These are phyloP conservation scores for Torulaspora microellipsoides DNA, from an alignment of 805 yeast species.

Conservation along the genomic window DNA sequence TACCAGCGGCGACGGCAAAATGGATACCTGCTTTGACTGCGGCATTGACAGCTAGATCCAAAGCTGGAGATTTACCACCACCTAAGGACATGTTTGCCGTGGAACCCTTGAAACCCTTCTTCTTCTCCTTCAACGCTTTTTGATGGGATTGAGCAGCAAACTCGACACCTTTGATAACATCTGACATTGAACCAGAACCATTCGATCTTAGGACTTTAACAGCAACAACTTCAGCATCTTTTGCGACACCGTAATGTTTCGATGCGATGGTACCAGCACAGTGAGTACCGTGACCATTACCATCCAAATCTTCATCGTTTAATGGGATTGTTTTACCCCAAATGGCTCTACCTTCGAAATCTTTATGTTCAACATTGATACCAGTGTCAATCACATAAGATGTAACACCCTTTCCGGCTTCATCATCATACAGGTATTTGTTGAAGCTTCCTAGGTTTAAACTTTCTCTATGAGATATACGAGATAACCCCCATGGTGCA, in stretches of 20 bases:
- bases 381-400: constrained; percentile 91
- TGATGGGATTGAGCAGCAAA: constrained; percentile 71
- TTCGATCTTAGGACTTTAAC: constrained; percentile 78
- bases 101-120: constrained; percentile 74
- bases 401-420: constrained; percentile 80
- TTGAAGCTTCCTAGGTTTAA: constrained; percentile 64
- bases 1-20: constrained; percentile 96
- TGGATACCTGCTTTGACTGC: constrained; percentile 86
- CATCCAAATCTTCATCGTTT: constrained; percentile 68
- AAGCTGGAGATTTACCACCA: constrained; percentile 85
- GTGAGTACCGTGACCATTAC: constrained; percentile 94
- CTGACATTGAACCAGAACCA: constrained; percentile 81
- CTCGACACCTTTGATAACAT: constrained; percentile 80
- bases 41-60: constrained; percentile 84
- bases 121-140: constrained; percentile 42
- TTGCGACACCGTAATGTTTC: constrained; percentile 75
- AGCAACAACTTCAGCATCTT: constrained; percentile 72
- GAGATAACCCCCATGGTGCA: constrained; percentile 93
- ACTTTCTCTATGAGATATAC: constrained; percentile 78
- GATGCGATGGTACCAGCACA: constrained; percentile 96
- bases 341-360: constrained; percentile 76
- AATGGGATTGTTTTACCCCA: constrained; percentile 83
- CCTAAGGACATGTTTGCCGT: constrained; percentile 93
- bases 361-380: constrained; percentile 65
- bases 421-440: constrained; percentile 65